Conservation (phyloP, 345 rosid genomes). For the rapeseed (Brassica napus) region DNA sequence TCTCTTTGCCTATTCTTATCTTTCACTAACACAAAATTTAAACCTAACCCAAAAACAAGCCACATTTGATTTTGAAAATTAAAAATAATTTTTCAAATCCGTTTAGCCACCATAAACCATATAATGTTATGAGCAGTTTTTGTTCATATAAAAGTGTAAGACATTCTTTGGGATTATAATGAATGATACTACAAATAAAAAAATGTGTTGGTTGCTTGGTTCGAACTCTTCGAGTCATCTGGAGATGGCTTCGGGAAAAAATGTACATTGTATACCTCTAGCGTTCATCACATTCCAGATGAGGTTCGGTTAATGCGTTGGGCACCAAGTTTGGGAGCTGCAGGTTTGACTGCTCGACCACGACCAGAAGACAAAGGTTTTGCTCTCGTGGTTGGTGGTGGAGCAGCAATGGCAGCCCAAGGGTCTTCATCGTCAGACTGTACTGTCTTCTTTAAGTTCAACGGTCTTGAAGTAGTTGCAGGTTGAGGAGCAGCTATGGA, state of each 20-base stretch:
- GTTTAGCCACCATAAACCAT: no score
- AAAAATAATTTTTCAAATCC: no score
- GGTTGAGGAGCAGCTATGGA: conserved; percentile 90
- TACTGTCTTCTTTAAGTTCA: conserved; percentile 57
- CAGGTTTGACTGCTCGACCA: conserved; percentile 74
- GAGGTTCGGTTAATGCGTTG: conserved; percentile 90
- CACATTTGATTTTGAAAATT: neutral
- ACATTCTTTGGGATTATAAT: conserved; percentile 40
- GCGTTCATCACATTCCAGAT: conserved; percentile 53
- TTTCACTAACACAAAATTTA: neutral
- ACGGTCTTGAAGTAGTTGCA: conserved; percentile 60
- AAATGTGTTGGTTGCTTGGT: conserved; percentile 29
- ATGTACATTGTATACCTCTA: conserved; percentile 47
- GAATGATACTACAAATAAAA: conserved; percentile 62
- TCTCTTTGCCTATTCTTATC: neutral
- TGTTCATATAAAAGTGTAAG: conserved; percentile 30
- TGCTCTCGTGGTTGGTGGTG: conserved; percentile 76
- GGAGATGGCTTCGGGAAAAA: conserved; percentile 40
- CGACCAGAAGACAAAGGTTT: conserved; percentile 73
- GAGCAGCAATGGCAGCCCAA: conserved; percentile 97
- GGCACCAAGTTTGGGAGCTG: conserved; percentile 75
- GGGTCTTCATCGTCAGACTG: conserved; percentile 73
- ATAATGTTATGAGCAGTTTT: no score
- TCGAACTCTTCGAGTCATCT: conserved; percentile 32
- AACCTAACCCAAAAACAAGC: neutral